Conservation (phyloP, 2,329 filamentous ascomycete species). For the Dactylellina parvicollis region DNA sequence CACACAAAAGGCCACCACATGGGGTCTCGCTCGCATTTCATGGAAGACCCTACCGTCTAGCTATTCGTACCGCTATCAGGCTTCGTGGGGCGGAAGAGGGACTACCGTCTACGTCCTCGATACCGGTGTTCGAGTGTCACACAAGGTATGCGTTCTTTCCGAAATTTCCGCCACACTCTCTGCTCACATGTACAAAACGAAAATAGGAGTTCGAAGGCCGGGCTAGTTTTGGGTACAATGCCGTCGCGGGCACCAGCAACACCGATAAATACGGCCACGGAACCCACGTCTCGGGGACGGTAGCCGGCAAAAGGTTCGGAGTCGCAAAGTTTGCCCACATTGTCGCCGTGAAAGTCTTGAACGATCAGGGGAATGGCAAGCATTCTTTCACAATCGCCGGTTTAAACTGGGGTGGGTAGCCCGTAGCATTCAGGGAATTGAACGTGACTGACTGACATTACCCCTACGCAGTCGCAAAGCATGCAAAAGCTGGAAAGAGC, state of each 20-base stretch:
- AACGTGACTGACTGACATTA: slow-evolving; percentile 49
- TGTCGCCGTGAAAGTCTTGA: slow-evolving; percentile 72
- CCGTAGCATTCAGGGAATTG: slow-evolving; percentile 38
- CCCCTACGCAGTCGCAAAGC: slow-evolving; percentile 23
- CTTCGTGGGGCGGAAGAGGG: slow-evolving; percentile 58
- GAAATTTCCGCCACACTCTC: background rate
- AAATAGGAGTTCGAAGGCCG: slow-evolving; percentile 60
- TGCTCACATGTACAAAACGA: background rate
- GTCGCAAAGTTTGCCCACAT: slow-evolving; percentile 70
- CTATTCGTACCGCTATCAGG: slow-evolving; percentile 59
- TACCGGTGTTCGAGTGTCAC: slow-evolving; percentile 59
- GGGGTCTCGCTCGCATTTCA: slow-evolving; percentile 68
- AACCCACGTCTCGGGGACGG: slow-evolving; percentile 72
- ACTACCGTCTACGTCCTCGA: slow-evolving; percentile 61
- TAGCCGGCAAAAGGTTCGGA: slow-evolving; percentile 70
- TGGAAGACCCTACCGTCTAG: slow-evolving; percentile 59
- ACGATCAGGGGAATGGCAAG: slow-evolving; percentile 64
- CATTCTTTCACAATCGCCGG: slow-evolving; percentile 69
- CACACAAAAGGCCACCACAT: slow-evolving; percentile 58
- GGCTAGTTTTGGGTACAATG: slow-evolving; percentile 60
- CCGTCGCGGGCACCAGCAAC: slow-evolving; percentile 57
- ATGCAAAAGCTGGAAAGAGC: slow-evolving; percentile 58
- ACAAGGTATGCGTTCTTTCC: slow-evolving; percentile 24
- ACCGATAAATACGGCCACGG: slow-evolving; percentile 70
- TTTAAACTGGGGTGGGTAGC: slow-evolving; percentile 69